Evolutionary conservation across 208 protist genomes (phyloP).

Genomic region (Leishmania martiniquensis): DNA sequence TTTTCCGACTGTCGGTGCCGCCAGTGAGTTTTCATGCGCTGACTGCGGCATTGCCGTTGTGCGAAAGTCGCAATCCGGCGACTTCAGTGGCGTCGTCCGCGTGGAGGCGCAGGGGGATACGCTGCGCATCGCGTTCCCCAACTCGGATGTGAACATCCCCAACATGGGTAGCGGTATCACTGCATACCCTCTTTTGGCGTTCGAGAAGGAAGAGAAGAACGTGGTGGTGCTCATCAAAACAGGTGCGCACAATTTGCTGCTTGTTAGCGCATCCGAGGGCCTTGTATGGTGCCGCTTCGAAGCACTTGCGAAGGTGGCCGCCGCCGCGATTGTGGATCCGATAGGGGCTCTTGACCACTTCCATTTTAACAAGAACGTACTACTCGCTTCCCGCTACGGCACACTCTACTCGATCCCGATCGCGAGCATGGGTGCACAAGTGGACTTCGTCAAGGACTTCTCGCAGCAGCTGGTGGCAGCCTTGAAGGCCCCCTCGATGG

Average conservation of each 20-base stretch:
- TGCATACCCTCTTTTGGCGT: conserved; percentile 40
- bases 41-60: conserved; percentile 30
- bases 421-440: conserved; percentile 44
- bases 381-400: conserved; percentile 64
- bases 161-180: conserved; percentile 22
- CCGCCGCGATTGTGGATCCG: conserved; percentile 54
- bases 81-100: conserved; percentile 22
- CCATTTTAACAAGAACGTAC: conserved; percentile 73
- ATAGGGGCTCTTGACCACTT: conserved; percentile 70
- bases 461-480: conserved; percentile 38
- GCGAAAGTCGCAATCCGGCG: conserved; percentile 13
- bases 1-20: conserved; percentile 9
- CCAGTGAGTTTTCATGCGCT: conserved; percentile 20
- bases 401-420: conserved; percentile 73
- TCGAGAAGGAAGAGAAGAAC: conserved; percentile 28
- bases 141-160: conserved; percentile 6
- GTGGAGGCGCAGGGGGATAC: conserved; percentile 14
- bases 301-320: conserved; percentile 53
- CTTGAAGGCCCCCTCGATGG: conserved; percentile 46
- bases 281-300: conserved; percentile 78
- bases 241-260: conserved; percentile 57
- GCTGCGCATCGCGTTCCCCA: conserved; percentile 34
- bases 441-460: conserved; percentile 66
- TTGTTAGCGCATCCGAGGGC: conserved; percentile 39
- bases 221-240: conserved; percentile 54